phyloP scores from a whole-genome alignment of 768 basidiomycete genomes.

The Boletus rufocinnamomeus region DNA sequence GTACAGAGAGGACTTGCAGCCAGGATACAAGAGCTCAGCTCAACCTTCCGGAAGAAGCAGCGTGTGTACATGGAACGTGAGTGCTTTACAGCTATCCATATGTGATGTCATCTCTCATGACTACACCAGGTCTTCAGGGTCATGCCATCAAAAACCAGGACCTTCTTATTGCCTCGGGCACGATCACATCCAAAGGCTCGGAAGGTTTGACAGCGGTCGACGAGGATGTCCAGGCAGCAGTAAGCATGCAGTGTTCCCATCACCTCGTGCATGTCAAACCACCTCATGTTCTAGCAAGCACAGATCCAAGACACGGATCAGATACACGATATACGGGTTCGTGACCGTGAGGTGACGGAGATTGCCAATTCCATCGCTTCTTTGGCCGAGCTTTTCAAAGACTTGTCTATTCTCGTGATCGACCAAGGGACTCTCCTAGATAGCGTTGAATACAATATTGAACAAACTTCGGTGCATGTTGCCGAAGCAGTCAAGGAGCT shows the following conservation, averaged over 20 bases:
- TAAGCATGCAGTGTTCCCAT: conserved; percentile 43
- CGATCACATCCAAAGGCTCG: conserved; percentile 76
- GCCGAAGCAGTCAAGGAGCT: conserved; percentile 85
- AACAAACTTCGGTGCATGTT: conserved; percentile 82
- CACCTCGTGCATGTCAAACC: conserved; percentile 15
- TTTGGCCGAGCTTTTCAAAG: conserved; percentile 95
- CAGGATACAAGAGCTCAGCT: conserved; percentile 91
- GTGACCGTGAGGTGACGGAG: conserved; percentile 76
- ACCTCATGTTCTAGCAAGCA: conserved; percentile 31
- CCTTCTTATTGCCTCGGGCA: conserved; percentile 86
- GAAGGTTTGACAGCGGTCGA: conserved; percentile 84
- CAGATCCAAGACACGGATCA: conserved; percentile 41
- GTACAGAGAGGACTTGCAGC: conserved; percentile 96
- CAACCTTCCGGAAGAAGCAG: conserved; percentile 94
- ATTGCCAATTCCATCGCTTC: conserved; percentile 91
- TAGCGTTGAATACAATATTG: conserved; percentile 96
- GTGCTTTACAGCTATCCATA: conserved; percentile 36
- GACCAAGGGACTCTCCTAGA: conserved; percentile 98
- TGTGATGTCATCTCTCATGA: conserved; percentile 19
- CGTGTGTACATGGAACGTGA: conserved; percentile 97
- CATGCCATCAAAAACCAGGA: conserved; percentile 98
- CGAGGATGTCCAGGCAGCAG: conserved; percentile 87
- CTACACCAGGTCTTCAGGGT: conserved; percentile 79
- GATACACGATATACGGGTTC: conserved; percentile 44
- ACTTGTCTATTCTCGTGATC: conserved; percentile 89